Base-by-base conservation (phyloP, 805 yeast genomes). In the Starmerella apicola region DNA sequence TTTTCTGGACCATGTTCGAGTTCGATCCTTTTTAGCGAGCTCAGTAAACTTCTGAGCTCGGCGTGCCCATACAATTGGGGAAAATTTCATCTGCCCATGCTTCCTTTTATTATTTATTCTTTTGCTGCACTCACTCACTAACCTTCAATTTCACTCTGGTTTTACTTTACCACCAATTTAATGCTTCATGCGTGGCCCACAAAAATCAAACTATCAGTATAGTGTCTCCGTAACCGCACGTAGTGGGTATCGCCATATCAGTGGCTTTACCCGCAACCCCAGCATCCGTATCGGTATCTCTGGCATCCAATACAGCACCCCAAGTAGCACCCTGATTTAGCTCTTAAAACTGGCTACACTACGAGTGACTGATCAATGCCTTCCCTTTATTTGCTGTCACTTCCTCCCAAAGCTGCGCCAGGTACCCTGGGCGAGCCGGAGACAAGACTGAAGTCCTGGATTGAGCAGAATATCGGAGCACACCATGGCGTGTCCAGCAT, bases 401-500 rank as follows among this genome's bases (percentile, higher is more conserved):
- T 73, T 34, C 79, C 79, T 5, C 51, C 60, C 33, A 65, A 60
- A 42, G 71, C 63, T 2, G 61, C 59, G 3, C 62, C 63, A 2
- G 51, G 53, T 31, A 53, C 59, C 9, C 20, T 33, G 29, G 61
- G 62, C 23, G 62, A 58, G 48, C 63, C 64, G 4, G 62, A 60
- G 49, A 56, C 61, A 19, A 57, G 58, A 45, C 48, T 60, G 43
- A 54, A 57, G 43, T 46, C 48, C 32, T 59, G 64, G 63, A 41
- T 58, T 31, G 50, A 47, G 43, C 49, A 51, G 33, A 46, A 56
- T 24, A 32, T 57, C 26, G 53, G 53, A 16, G 49, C 53, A 32
- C 69, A 65, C 50, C 68, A 71, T 30, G 76, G 72, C 36, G 66
- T 82, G 25, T 59, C 67, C 39, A 64, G 69, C 41, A 72, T 81